Evolutionary conservation across 441 rosid species (phyloP).

Genomic region (Arabidopsis hybrid): DNA sequence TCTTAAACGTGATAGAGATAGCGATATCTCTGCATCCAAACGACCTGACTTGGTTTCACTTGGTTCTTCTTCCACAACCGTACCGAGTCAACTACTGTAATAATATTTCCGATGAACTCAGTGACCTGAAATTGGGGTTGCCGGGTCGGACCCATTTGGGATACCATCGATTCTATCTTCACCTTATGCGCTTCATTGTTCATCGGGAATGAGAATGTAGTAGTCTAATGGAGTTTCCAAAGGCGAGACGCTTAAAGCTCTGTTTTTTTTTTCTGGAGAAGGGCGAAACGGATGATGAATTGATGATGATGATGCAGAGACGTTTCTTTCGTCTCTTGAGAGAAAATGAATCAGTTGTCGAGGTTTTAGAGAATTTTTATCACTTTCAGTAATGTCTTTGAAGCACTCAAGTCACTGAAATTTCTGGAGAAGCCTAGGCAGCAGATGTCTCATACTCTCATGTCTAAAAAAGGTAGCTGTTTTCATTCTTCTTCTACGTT

Average conservation of each 20-base stretch:
- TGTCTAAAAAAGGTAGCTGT: neutral
- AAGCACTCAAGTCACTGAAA: too few relatives aligned
- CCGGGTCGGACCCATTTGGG: conserved; percentile 79
- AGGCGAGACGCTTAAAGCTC: conserved; percentile 35
- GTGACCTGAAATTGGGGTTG: conserved; percentile 74
- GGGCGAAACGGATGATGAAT: neutral
- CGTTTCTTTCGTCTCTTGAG: neutral
- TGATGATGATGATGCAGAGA: neutral
- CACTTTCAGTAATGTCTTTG: neutral
- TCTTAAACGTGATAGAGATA: neutral
- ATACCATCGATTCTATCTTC: conserved; percentile 80
- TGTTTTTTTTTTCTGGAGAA: too few relatives aligned
- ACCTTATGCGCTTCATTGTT: conserved; percentile 64
- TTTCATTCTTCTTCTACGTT: neutral
- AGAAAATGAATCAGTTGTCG: neutral
- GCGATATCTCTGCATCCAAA: conserved; percentile 37
- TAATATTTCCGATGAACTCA: conserved; percentile 20
- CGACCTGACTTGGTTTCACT: conserved; percentile 38
- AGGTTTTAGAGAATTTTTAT: neutral
- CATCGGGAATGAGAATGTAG: conserved; percentile 1
- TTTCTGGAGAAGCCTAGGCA: neutral
- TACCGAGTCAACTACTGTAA: neutral
- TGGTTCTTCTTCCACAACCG: neutral
- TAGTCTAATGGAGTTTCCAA: conserved; percentile 1
- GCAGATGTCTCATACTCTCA: neutral